Evolutionary conservation across 202 grass and related monocot species (phyloP), one percentile per base, ranked within the genome.

Genomic region (Digitaria exilis): DNA sequence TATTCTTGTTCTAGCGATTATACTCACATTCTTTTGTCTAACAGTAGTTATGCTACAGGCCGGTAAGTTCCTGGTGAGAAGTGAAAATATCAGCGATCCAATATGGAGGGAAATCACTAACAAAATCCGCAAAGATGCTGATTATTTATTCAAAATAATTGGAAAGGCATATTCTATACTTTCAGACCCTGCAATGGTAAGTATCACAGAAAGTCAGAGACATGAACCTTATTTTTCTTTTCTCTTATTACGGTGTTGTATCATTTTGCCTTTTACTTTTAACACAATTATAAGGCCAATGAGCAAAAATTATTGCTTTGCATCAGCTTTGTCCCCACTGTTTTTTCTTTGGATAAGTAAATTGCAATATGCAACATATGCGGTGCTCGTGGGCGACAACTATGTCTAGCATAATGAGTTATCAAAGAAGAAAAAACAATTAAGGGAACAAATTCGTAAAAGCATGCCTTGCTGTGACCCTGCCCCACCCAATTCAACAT

Each of bases 131-230:
- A 93, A 75, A 57, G 92, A 95, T 76, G 90, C 96, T 48, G 85
- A 90, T 88, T 90, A 94, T 65, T 90, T 98, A 79, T 98, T 95
- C 73, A 90, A 98, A 91, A 61, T 98, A 57, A 95, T 98, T 73
- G 96, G 89, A 37, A 90, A 98, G 62, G 90, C 96, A 50, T 98
- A 98, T 80, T 79, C 90, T 78, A 82, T 98, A 74, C 96, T 98
- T 87, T 95, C 83, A 44, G 89, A 93, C 57, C 55, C 85, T 44
- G 81, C 80, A 76, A 90, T 83, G 92, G 95, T 98, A 93, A 24
- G 49, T 31, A 72, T 56, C 66, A 65, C 64, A 65, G n/a, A n/a
- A n/a, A n/a, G n/a, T n/a, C n/a, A n/a, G n/a, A n/a, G 35, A 65
- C 9, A 28, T 51, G 10, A 28, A 18, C 60, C 17, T 58, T 66